Conservation (phyloP, 805 yeast genomes). For the Teunomyces kruisii region DNA sequence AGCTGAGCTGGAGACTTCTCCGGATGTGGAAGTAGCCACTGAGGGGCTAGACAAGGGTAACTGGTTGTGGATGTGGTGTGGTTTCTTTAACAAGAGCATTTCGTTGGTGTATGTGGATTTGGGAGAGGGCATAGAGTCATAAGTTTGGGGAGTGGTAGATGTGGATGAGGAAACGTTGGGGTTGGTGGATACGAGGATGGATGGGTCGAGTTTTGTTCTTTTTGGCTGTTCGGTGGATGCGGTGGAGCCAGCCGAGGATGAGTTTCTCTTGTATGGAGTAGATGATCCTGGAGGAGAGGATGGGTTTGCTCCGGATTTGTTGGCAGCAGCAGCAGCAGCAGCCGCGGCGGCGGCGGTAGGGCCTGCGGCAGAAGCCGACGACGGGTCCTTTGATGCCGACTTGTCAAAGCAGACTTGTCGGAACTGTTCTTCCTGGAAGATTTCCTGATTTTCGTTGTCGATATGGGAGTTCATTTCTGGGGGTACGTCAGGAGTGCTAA, state of each 20-base stretch:
- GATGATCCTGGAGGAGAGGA: constrained; percentile 7
- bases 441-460: constrained; percentile 33
- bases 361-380: constrained; percentile 14
- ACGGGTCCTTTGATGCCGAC: constrained; percentile 16
- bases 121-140: constrained; percentile 11
- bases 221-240: constrained; percentile 15
- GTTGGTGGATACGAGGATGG: constrained; percentile 14
- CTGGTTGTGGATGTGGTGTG: constrained; percentile 4
- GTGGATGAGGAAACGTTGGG: constrained; percentile 14
- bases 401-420: constrained; percentile 33
- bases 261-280: constrained; percentile 16
- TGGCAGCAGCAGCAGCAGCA: constrained; percentile 7
- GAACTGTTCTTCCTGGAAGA: constrained; percentile 26
- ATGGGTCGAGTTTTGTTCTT: constrained; percentile 20
- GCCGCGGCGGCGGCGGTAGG: constrained; percentile 9
- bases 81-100: constrained; percentile 6
- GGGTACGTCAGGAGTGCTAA: neutral
- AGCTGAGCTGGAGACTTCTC: neutral
- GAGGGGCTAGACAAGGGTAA: neutral
- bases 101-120: constrained; percentile 9
- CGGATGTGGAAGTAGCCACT: neutral
- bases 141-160: constrained; percentile 10
- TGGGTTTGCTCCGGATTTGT: constrained; percentile 6
- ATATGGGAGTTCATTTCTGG: constrained; percentile 28
- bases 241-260: constrained; percentile 14